Conservation (phyloP, 768 basidiomycete species). For the Chiua virens region DNA sequence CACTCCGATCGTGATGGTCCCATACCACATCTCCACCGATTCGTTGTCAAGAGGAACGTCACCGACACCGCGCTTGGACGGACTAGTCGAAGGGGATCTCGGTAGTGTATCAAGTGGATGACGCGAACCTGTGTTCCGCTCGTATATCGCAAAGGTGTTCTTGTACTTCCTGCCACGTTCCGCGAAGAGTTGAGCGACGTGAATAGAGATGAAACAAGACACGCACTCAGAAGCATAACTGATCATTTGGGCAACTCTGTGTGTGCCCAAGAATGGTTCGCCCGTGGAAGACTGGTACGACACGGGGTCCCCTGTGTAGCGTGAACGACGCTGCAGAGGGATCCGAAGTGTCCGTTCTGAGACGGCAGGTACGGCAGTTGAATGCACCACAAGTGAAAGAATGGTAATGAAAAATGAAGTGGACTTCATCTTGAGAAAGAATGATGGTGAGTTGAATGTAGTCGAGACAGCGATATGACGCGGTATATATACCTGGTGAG, state of each 20-base stretch:
- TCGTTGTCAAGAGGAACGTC: slow-evolving; percentile 30
- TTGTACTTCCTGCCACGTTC: slow-evolving; percentile 37
- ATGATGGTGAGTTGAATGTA: neutral
- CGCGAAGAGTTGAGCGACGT: neutral
- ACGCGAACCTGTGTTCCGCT: slow-evolving; percentile 40
- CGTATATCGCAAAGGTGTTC: slow-evolving; percentile 40
- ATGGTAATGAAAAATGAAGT: neutral
- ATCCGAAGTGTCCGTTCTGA: slow-evolving; percentile 3
- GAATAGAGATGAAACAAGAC: neutral
- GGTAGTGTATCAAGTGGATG: slow-evolving; percentile 29
- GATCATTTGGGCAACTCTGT: slow-evolving; percentile 1
- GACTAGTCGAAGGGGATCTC: neutral
- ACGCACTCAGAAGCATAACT: slow-evolving; percentile 7
- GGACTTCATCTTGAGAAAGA: slow-evolving; percentile 7
- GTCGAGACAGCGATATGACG: neutral
- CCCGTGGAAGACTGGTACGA: neutral
- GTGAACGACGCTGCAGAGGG: slow-evolving; percentile 7
- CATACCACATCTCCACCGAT: slow-evolving; percentile 37
- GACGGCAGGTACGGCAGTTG: slow-evolving; percentile 8
- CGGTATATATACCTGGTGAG: slow-evolving; percentile 6
- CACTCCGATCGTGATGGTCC: slow-evolving; percentile 44
- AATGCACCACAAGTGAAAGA: neutral
- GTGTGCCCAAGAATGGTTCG: neutral
- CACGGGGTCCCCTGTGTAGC: neutral
- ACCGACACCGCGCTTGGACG: slow-evolving; percentile 17